phyloP scores from a whole-genome alignment of 306 rosid genomes.

The Macrotyloma uniflorum region DNA sequence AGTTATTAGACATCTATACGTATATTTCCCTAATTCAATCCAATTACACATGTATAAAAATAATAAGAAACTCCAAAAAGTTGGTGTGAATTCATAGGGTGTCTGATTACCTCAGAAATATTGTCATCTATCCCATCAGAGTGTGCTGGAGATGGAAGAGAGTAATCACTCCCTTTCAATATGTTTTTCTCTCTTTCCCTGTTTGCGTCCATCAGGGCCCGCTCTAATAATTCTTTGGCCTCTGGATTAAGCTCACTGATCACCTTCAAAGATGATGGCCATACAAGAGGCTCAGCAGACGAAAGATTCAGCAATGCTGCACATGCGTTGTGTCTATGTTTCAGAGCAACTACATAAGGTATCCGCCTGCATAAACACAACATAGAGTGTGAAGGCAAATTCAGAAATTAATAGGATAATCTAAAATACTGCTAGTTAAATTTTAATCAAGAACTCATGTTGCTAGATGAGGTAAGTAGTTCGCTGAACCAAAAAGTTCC shows the following conservation, averaged over 20 bases:
- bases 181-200: constrained; percentile 84
- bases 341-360: constrained; percentile 84
- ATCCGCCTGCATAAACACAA: constrained; percentile 67
- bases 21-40: not conserved
- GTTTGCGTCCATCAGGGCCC: constrained; percentile 85
- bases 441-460: not conserved
- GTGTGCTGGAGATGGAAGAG: constrained; percentile 70
- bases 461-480: not conserved
- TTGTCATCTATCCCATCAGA: constrained; percentile 65
- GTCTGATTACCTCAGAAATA: constrained; percentile 71
- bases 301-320: constrained; percentile 91
- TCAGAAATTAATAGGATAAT: not conserved
- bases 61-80: not conserved
- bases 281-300: constrained; percentile 94
- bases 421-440: not conserved
- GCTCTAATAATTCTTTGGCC: constrained; percentile 80
- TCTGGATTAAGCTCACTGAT: constrained; percentile 88
- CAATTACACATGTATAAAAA: not conserved
- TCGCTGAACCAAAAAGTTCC: constrained; percentile 1
- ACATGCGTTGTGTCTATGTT: constrained; percentile 72
- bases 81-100: not conserved
- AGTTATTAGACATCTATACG: not conserved
- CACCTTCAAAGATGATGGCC: constrained; percentile 97
- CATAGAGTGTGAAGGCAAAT: constrained; percentile 13
- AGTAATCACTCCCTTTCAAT: constrained; percentile 65